Base-by-base conservation (phyloP, 176 grass and related monocot genomes). In the Dactylis glomerata region DNA sequence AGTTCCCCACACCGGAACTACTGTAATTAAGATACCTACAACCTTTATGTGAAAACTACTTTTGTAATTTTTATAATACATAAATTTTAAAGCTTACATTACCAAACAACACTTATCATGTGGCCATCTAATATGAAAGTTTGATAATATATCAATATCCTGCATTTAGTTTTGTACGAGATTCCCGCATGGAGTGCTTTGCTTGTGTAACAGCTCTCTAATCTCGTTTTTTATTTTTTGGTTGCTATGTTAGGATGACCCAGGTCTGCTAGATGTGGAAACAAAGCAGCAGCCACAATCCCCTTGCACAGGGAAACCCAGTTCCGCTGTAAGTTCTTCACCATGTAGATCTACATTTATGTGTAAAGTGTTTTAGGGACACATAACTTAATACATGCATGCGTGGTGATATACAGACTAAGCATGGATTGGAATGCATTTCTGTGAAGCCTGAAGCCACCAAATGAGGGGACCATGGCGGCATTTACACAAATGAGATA, bases 271-370 rank as follows among this genome's bases (percentile, higher is more conserved):
- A 46, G 42, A 65, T 38, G 42, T 7, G 38, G 73, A 65, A 73
- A 27, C 22, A 45, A 71, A 40, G 50, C 42, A 78, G 79, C 79
- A 82, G 44, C 38, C 64, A 78, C 65, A 82, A 54, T 73, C 54
- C 64, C 78, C 56, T 82, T 55, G 3, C 33, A 73, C 55, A 78
- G 54, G 65, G 42, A 66, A 82, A 47, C 73, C 34, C 2, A 42
- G 13, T 82, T 66, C 64, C 16, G 55, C 9, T 83, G 88, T 90
- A 83, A 83, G 63, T 45, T n/a, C 0, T 66, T 33, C 12, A 32
- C 36, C 24, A 12, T 45, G 8, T 51, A 33, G 33, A 78, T 28
- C 28, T 75, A 16, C 68, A 57, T 72, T 73, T 30, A 24, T 62
- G 54, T 22, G 13, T 62, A 2, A 52, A 69, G 10, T 28, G 5